phyloP scores from a whole-genome alignment of 495 filamentous ascomycete species.

The Penicillium diatomitis region DNA sequence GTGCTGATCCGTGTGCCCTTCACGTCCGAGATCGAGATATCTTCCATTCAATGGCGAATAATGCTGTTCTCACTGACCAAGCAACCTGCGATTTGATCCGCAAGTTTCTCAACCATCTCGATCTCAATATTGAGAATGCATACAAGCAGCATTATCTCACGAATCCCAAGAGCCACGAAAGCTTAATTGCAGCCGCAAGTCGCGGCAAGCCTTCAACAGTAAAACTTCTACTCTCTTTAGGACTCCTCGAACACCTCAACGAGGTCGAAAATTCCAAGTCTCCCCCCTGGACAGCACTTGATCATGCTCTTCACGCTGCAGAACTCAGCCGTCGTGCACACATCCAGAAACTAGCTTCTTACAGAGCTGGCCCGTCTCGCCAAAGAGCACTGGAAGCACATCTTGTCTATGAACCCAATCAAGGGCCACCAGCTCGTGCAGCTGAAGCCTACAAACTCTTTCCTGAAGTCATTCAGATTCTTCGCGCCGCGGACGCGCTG shows the following conservation, averaged over 20 bases:
- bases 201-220: constrained; percentile 5
- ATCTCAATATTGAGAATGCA: background rate
- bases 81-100: constrained; percentile 4
- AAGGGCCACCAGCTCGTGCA: constrained; percentile 7
- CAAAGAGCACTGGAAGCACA: background rate
- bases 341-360: constrained; percentile 4
- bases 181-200: constrained; percentile 4
- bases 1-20: constrained; percentile 1
- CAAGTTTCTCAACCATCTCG: constrained; percentile 1
- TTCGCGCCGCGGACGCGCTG: constrained; percentile 5
- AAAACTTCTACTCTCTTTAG: constrained; percentile 5
- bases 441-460: constrained; percentile 6
- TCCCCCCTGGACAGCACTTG: constrained; percentile 5
- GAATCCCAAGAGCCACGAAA: constrained; percentile 2
- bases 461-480: constrained; percentile 4
- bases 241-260: constrained; percentile 3
- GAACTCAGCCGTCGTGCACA: constrained; percentile 6
- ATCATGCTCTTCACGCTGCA: constrained; percentile 6
- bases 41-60: constrained; percentile 10
- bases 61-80: constrained; percentile 6
- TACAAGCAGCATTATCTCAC: constrained; percentile 3
- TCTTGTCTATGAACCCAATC: constrained; percentile 6
- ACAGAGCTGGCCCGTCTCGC: constrained; percentile 2
- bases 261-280: constrained; percentile 2
- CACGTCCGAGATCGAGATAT: constrained; percentile 6